These are phyloP conservation scores for Chaetomium sp. DNA, from an alignment of 2,329 filamentous ascomycete genomes.

Conservation along the genomic window DNA sequence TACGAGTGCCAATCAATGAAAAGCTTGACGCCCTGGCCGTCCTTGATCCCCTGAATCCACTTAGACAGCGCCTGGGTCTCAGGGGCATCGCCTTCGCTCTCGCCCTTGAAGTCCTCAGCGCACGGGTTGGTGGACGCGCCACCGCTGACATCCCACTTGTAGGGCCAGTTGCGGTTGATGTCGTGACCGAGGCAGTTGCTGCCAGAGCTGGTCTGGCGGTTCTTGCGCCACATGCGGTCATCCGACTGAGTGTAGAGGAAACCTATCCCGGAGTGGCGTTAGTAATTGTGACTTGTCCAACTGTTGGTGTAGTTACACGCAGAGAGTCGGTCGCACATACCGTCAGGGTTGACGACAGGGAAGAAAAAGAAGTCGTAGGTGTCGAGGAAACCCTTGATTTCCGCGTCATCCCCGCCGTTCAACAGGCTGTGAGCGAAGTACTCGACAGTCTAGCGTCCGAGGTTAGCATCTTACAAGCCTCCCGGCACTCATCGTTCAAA, in stretches of 20 bases:
- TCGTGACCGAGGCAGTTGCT: slow-evolving; percentile 43
- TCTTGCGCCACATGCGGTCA: slow-evolving; percentile 51
- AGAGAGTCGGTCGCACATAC: slow-evolving; percentile 26
- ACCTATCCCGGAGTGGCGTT: slow-evolving; percentile 26
- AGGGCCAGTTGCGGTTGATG: slow-evolving; percentile 47
- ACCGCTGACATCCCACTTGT: slow-evolving; percentile 38
- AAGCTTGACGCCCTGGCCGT: slow-evolving; percentile 46
- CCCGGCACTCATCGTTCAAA: not conserved
- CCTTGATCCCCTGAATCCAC: slow-evolving; percentile 27
- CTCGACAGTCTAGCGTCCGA: slow-evolving; percentile 21
- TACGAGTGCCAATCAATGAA: slow-evolving; percentile 63
- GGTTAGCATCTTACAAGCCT: not conserved
- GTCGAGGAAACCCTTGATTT: slow-evolving; percentile 41
- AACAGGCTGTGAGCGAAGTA: slow-evolving; percentile 45
- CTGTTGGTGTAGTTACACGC: no score
- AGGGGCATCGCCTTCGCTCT: slow-evolving; percentile 35
- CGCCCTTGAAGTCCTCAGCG: slow-evolving; percentile 36
- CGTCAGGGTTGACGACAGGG: slow-evolving; percentile 48
- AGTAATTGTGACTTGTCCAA: no score
- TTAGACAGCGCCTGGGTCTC: slow-evolving; percentile 44
- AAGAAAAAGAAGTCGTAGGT: slow-evolving; percentile 55
- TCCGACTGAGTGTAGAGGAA: slow-evolving; percentile 47
- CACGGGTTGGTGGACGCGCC: slow-evolving; percentile 41
- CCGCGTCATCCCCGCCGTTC: slow-evolving; percentile 32
- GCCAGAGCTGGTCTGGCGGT: slow-evolving; percentile 36